Base-by-base conservation (phyloP, 129 eudicot species). In the Gnaphalium uliginosum region DNA sequence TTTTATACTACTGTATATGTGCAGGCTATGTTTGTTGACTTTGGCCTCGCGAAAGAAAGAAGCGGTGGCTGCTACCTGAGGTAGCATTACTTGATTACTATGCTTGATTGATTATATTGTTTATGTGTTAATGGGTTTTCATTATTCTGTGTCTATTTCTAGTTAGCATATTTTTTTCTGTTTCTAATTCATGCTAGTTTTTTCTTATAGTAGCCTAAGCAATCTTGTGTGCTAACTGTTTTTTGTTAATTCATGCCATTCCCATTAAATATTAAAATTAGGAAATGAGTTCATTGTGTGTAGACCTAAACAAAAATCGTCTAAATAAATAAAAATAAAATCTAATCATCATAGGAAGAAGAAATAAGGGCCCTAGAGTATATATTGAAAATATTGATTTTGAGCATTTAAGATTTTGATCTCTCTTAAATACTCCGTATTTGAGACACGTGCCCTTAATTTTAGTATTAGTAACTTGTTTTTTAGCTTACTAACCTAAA, bases 1-100 rank as follows among this genome's bases (percentile, higher is more conserved):
- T 62, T 32, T 83, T 29, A 26, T 62, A 59, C 22, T 33, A 19
- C 32, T 41, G 24, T n/a, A 15, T 29, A 74, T 72, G 37, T 76
- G 66, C 87, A 95, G 99, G 99, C 99, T 23, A 95, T 95, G 99
- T 95, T 91, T 84, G 94, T 95, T 76, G 99, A 95, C 81, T 95
- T 95, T 79, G 99, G 97, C 32, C 88, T 95, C 83, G 99, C 99
- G 66, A 95, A 91, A 79, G 99, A 95, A 69, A 82, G 97, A 83
- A 89, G 75, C 15, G 99, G 99, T 72, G 73, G 86, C 65, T 95
- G 97, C 92, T 95, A 89, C 75, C 76, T 95, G 78, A 89, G 99
- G 97, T 93, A 68, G 25, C 74, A 27, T 56, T 75, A 54, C 30
- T 61, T 21, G 59, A 41, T 66, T 32, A 41, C 54, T 54, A 26